Evolutionary conservation across 2,329 filamentous ascomycete genomes (phyloP), one percentile per base, ranked within the genome.

Genomic region (Elsinoe necatrix): DNA sequence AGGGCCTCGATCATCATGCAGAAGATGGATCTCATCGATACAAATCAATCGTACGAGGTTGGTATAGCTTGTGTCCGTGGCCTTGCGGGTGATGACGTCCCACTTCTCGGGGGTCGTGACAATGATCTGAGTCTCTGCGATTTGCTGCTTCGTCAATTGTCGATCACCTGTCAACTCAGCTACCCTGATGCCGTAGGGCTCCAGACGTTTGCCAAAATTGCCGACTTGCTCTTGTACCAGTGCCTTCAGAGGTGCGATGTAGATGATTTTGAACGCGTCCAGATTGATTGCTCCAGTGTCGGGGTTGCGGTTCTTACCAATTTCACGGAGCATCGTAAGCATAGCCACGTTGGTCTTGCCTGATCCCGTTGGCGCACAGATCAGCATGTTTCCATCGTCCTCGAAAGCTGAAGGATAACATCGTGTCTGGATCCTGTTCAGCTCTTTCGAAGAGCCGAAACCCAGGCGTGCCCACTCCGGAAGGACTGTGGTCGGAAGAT

Each of bases 331-430:
- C 67, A 98, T 97, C 1, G 92, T 86, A 61, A 98, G 78, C 92
- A 98, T 97, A 41, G 92, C 92, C 54, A 98, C 93, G 67, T 98
- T 98, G 1, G 93, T 98, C 75, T 98, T 98, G 68, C 93, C 93
- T 69, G 90, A 95, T 63, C 93, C 93, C 51, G 93, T 98, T 1
- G 93, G 93, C 5, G 93, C 95, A 70, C 93, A 98, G 67, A 98
- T 86, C 57, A 98, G 85, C 88, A 98, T 90, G 69, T 98, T 98
- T 29, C 90, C 92, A 68, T 98, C 95, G 60, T 92, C 87, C 59
- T 89, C 80, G 67, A 98, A 98, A 0, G 93, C 93, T 2, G 87
- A 84, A 1, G 89, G 87, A 68, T 84, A 98, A 69, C 92, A 97
- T 70, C 87, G 91, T 2, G 92, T 93, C 73, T 98, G 93, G 39